phyloP scores from a whole-genome alignment of 352 stramenopile species.

The Phytophthora megakarya region DNA sequence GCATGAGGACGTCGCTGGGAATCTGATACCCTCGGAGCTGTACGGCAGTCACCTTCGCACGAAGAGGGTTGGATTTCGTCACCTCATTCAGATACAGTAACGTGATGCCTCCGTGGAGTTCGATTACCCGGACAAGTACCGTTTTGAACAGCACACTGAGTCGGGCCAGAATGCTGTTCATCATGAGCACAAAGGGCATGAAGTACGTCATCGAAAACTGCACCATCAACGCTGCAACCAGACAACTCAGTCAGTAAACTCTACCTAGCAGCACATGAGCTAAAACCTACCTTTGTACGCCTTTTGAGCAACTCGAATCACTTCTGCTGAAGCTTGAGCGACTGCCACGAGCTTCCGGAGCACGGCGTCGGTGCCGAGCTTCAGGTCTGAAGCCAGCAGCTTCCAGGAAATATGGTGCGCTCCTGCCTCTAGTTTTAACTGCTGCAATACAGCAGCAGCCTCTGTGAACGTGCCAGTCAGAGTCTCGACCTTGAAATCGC shows the following conservation, averaged over 20 bases:
- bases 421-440: slow-evolving; percentile 47
- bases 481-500: slow-evolving; percentile 47
- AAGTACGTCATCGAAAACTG: slow-evolving; percentile 90
- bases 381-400: slow-evolving; percentile 61
- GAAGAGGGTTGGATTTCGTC: slow-evolving; percentile 81
- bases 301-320: slow-evolving; percentile 71
- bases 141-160: slow-evolving; percentile 65
- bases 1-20: slow-evolving; percentile 44
- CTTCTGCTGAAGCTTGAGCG: slow-evolving; percentile 35
- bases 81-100: slow-evolving; percentile 83
- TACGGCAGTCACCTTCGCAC: slow-evolving; percentile 67
- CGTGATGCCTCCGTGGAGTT: slow-evolving; percentile 68
- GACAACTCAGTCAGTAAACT: slow-evolving; percentile 12
- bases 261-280: too few relatives aligned
- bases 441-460: slow-evolving; percentile 44
- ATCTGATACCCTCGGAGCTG: slow-evolving; percentile 77
- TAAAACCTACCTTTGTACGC: slow-evolving; percentile 65
- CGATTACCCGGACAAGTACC: slow-evolving; percentile 62
- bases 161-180: slow-evolving; percentile 78
- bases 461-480: slow-evolving; percentile 47
- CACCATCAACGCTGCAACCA: slow-evolving; percentile 48
- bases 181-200: slow-evolving; percentile 81
- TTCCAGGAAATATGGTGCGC: slow-evolving; percentile 86
- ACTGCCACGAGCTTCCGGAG: slow-evolving; percentile 53
- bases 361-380: slow-evolving; percentile 49